Evolutionary conservation across 2,329 filamentous ascomycete genomes (phyloP), one percentile per base, ranked within the genome.

Genomic region (Juglanconis oblonga): DNA sequence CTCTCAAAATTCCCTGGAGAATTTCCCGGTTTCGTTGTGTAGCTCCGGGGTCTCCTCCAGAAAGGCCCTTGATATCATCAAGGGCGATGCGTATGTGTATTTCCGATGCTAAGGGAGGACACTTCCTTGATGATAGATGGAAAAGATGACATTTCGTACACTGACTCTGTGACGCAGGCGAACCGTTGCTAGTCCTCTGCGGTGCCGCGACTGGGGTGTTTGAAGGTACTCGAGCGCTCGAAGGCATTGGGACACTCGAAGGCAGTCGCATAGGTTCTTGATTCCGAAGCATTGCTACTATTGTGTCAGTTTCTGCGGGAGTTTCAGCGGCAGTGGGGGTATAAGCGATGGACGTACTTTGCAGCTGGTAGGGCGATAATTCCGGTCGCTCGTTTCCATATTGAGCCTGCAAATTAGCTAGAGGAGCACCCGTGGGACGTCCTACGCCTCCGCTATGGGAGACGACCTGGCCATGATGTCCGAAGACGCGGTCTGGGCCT

Each of bases 141-240:
- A 84, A 82, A 29, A 85, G 77, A 14, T 86, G 86, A 63, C 88
- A 90, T 6, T 89, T 77, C 6, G 81, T 81, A 70, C 88, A 91
- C 65, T 81, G 73, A 66, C 89, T 86, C 2, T 81, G 76, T 2
- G 84, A 84, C 8, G 82, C 80, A 5, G 78, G 64, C 68, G 42
- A 38, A 38, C 33, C 40, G 6, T 35, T 44, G 49, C 42, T 53
- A 5, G 52, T 45, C 13, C 42, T 44, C 9, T 45, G 32, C 13
- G 48, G 33, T 13, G 47, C n/a, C 29, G 45, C 2, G 33, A 31
- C 40, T 4, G 32, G 50, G 29, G 3, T 13, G 11, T 32, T 11
- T 7, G 38, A 17, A 17, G 32, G 8, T 33, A 24, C 8, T 47
- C 5, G 40, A 2, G 24, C 4, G 29, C 7, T 33, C 31, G 47